phyloP scores from a whole-genome alignment of 2,329 filamentous ascomycete genomes.

The Coniella lustricola region DNA sequence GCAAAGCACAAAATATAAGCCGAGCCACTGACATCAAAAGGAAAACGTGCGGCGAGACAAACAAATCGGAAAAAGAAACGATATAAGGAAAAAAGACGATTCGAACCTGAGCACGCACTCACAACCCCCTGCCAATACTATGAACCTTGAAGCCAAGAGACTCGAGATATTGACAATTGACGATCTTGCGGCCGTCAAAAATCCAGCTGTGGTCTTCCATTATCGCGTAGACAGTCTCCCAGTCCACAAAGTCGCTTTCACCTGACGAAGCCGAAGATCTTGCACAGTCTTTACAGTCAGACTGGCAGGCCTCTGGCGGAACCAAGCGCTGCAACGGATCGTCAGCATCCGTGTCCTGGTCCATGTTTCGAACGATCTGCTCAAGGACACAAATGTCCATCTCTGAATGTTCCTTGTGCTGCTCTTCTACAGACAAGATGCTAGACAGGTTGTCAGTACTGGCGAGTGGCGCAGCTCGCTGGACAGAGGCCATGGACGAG shows the following conservation, averaged over 20 bases:
- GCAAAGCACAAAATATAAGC: no score
- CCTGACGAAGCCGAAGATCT: constrained; percentile 5
- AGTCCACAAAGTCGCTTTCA: constrained; percentile 13
- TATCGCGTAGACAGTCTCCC: constrained; percentile 11
- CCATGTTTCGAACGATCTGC: constrained; percentile 14
- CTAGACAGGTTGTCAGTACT: not conserved
- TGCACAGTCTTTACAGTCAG: constrained; percentile 11
- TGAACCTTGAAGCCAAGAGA: constrained; percentile 16
- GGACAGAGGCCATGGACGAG: constrained; percentile 14
- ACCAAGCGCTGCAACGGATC: not conserved
- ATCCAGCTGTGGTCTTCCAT: constrained; percentile 17
- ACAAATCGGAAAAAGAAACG: no score
- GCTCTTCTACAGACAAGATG: not conserved
- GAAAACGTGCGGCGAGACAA: no score
- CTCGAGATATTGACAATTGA: constrained; percentile 11
- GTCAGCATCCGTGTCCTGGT: constrained; percentile 10
- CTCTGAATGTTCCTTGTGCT: constrained; percentile 19
- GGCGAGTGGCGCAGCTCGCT: not conserved
- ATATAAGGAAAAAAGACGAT: no score
- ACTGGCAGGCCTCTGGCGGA: not conserved
- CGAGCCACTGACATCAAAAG: no score
- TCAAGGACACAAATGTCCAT: constrained; percentile 24
- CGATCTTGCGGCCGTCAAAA: constrained; percentile 15
- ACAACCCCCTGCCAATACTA: constrained; percentile 15
- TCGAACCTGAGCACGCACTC: not conserved